These are phyloP conservation scores for Didymella arachidicola DNA, from an alignment of 2,329 filamentous ascomycete species.

Conservation along the genomic window DNA sequence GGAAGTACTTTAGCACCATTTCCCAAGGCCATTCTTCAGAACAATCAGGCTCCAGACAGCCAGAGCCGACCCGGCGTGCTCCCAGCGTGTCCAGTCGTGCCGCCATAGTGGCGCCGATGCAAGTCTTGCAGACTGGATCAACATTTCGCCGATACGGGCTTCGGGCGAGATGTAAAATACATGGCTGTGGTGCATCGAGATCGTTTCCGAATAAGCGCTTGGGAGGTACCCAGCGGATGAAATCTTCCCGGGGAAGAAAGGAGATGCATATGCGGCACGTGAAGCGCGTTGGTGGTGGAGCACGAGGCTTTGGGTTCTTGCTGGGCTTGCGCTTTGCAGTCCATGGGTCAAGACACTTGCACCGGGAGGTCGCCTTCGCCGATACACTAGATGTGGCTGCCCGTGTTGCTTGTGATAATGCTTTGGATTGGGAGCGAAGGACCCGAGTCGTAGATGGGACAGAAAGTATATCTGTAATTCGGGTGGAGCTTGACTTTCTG, in stretches of 20 bases:
- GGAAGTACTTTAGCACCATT: slow-evolving; percentile 33
- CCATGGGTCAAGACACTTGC: slow-evolving; percentile 32
- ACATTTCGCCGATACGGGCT: slow-evolving; percentile 27
- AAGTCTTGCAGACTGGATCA: slow-evolving; percentile 40
- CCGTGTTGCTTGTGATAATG: not conserved
- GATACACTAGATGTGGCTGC: not conserved
- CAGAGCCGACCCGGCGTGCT: slow-evolving; percentile 25
- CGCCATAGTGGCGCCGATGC: slow-evolving; percentile 34
- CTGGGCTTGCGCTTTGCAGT: slow-evolving; percentile 31
- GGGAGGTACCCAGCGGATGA: slow-evolving; percentile 29
- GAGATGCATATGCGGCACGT: slow-evolving; percentile 32
- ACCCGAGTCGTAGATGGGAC: slow-evolving; percentile 12
- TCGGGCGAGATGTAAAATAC: slow-evolving; percentile 35
- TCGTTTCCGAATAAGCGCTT: not conserved
- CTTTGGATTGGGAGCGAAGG: slow-evolving; percentile 27
- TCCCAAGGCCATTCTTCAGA: slow-evolving; percentile 28
- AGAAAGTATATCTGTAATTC: not conserved
- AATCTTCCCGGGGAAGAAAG: slow-evolving; percentile 24
- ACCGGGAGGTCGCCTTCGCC: slow-evolving; percentile 1
- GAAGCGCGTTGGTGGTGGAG: not conserved
- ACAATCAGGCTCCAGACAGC: slow-evolving; percentile 39
- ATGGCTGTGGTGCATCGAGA: slow-evolving; percentile 27
- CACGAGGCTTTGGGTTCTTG: slow-evolving; percentile 18
- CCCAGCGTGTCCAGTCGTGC: slow-evolving; percentile 34
- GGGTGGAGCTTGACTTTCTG: not conserved